phyloP scores from a whole-genome alignment of 768 basidiomycete genomes.

The Pholiota molesta region DNA sequence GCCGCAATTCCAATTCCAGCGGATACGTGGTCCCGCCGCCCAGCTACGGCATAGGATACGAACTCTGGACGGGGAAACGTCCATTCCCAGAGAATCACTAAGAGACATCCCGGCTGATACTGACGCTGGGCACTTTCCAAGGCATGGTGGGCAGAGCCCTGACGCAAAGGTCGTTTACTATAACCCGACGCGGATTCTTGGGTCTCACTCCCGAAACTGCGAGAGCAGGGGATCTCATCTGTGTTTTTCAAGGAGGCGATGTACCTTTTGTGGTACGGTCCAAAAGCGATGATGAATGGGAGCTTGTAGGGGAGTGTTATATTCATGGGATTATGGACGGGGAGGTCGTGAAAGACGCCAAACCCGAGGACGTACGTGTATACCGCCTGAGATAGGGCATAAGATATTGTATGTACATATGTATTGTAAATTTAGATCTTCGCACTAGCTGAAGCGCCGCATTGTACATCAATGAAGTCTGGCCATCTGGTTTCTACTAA shows the following conservation, averaged over 20 bases:
- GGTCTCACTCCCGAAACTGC: conserved; percentile 2
- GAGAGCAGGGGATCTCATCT: conserved; percentile 3
- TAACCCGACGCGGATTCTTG: conserved; percentile 5
- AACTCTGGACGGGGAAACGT: neutral
- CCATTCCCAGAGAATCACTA: neutral
- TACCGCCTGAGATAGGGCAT: neutral
- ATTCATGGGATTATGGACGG: conserved; percentile 15
- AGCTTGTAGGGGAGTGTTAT: conserved; percentile 13
- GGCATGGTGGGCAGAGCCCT: neutral
- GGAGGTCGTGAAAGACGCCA: conserved; percentile 2
- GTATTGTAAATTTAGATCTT: too few relatives aligned
- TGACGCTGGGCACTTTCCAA: neutral
- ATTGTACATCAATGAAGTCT: too few relatives aligned
- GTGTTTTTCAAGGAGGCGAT: conserved; percentile 11
- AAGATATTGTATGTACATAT: neutral
- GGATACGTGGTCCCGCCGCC: neutral
- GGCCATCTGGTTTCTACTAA: too few relatives aligned
- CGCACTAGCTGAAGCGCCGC: too few relatives aligned
- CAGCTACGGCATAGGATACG: neutral
- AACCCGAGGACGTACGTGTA: neutral
- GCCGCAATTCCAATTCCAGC: neutral
- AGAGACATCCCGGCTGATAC: neutral
- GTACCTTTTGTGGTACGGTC: conserved; percentile 11
- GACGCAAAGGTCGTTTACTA: conserved; percentile 1
- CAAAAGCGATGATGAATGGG: neutral